Evolutionary conservation across 2,329 filamentous ascomycete species (phyloP).

Genomic region (Colletotrichum siamense): DNA sequence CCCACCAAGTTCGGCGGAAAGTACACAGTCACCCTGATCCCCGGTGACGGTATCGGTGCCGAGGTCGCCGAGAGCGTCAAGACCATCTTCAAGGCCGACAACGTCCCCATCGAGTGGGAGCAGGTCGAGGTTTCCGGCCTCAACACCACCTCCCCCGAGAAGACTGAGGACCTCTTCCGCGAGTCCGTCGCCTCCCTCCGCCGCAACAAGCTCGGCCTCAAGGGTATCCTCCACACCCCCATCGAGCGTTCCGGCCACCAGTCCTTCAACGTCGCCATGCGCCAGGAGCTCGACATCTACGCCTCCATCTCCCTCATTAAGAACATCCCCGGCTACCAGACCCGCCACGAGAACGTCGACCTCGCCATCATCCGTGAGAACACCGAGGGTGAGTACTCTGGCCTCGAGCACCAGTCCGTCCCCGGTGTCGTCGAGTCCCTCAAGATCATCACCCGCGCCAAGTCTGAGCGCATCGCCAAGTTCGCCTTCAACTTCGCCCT

Average conservation of each 20-base stretch:
- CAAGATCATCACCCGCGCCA: slow-evolving; percentile 99
- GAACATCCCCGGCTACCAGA: slow-evolving; percentile 99
- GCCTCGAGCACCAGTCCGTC: slow-evolving; percentile 97
- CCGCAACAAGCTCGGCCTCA: slow-evolving; percentile 98
- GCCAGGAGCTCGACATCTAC: slow-evolving; percentile 99
- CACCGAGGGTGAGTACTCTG: slow-evolving; percentile 99
- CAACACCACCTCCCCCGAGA: slow-evolving; percentile 77
- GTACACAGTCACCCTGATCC: slow-evolving; percentile 98
- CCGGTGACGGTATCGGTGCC: slow-evolving; percentile 97
- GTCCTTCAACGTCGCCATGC: slow-evolving; percentile 99
- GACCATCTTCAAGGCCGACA: slow-evolving; percentile 99
- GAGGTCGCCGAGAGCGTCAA: slow-evolving; percentile 98
- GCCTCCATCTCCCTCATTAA: slow-evolving; percentile 97
- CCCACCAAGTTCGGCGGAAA: slow-evolving; percentile 98
- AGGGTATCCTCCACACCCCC: slow-evolving; percentile 98
- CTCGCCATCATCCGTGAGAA: slow-evolving; percentile 99
- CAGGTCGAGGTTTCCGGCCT: slow-evolving; percentile 95
- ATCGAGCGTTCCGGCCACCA: slow-evolving; percentile 97
- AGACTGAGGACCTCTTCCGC: slow-evolving; percentile 93
- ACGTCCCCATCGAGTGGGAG: slow-evolving; percentile 98
- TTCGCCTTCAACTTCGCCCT: slow-evolving; percentile 98
- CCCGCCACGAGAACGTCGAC: slow-evolving; percentile 95
- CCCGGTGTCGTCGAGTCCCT: slow-evolving; percentile 96
- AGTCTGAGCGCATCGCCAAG: slow-evolving; percentile 98
- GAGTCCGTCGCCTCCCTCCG: slow-evolving; percentile 94